These are phyloP conservation scores for Letharia columbiana DNA, from an alignment of 495 filamentous ascomycete genomes.

Conservation along the genomic window DNA sequence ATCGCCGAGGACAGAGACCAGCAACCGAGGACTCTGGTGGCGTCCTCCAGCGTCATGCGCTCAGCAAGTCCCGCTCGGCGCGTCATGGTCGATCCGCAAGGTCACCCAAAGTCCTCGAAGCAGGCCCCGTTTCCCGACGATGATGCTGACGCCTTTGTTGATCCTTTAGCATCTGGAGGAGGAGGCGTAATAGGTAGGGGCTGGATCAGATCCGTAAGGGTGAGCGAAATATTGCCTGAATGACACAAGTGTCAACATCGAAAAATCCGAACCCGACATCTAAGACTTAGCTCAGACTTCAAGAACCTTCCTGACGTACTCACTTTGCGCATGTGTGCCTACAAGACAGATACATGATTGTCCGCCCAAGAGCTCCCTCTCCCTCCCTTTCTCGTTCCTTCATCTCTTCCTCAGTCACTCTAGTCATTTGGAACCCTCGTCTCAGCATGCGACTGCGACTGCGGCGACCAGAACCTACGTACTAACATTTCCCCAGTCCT, in stretches of 20 bases:
- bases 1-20: not conserved
- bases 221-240: too few relatives aligned
- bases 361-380: not conserved
- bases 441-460: too few relatives aligned
- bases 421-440: too few relatives aligned
- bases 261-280: too few relatives aligned
- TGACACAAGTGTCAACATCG: too few relatives aligned
- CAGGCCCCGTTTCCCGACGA: not conserved
- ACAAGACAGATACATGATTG: too few relatives aligned
- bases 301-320: not conserved
- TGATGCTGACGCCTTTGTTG: not conserved
- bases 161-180: not conserved
- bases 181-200: not conserved
- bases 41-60: conserved; percentile 1
- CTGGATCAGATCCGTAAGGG: not conserved
- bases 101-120: not conserved
- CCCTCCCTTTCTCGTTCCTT: too few relatives aligned
- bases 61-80: conserved; percentile 9
- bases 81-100: conserved; percentile 7
- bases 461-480: too few relatives aligned
- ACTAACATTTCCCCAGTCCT: too few relatives aligned
- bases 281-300: too few relatives aligned
- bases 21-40: not conserved
- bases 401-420: not conserved
- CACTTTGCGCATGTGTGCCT: not conserved